Evolutionary conservation across 345 rosid genomes (phyloP).

Genomic region (Aurinia saxatilis): DNA sequence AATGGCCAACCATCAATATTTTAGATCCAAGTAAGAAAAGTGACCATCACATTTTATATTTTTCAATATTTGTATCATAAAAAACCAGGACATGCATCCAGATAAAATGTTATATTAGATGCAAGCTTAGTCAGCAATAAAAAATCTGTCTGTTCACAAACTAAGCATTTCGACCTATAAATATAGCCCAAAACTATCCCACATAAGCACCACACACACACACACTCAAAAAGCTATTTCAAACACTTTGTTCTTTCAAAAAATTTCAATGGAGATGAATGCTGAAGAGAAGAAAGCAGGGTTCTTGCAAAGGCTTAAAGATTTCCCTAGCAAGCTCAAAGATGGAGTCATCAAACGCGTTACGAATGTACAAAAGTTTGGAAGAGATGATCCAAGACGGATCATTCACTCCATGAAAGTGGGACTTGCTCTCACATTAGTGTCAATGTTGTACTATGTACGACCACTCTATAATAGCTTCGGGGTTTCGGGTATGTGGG

Average conservation of each 20-base stretch:
- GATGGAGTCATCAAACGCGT: conserved; percentile 18
- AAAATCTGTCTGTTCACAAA: conserved; percentile 29
- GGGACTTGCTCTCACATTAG: conserved; percentile 69
- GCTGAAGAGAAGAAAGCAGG: conserved; percentile 27
- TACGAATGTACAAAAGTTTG: conserved; percentile 37
- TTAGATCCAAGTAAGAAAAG: conserved; percentile 14
- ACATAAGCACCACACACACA: conserved; percentile 21
- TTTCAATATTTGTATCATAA: neutral
- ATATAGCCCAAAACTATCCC: conserved; percentile 25
- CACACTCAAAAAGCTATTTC: neutral
- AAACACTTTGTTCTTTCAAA: neutral
- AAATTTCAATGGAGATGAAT: conserved; percentile 32
- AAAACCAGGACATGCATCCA: conserved; percentile 4
- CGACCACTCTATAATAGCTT: conserved; percentile 61
- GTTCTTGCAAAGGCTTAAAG: conserved; percentile 23
- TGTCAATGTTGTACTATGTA: conserved; percentile 57
- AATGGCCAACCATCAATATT: conserved; percentile 14
- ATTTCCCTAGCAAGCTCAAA: conserved; percentile 25
- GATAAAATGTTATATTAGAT: conserved; percentile 23
- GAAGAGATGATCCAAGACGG: conserved; percentile 66
- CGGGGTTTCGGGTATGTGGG: conserved; percentile 83
- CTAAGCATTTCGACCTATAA: conserved; percentile 37
- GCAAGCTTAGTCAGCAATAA: conserved; percentile 33
- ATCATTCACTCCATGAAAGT: conserved; percentile 68
- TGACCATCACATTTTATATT: conserved; percentile 14